Conservation (phyloP, 108 stramenopile genomes). For the Pseudonitzschia multiseries region DNA sequence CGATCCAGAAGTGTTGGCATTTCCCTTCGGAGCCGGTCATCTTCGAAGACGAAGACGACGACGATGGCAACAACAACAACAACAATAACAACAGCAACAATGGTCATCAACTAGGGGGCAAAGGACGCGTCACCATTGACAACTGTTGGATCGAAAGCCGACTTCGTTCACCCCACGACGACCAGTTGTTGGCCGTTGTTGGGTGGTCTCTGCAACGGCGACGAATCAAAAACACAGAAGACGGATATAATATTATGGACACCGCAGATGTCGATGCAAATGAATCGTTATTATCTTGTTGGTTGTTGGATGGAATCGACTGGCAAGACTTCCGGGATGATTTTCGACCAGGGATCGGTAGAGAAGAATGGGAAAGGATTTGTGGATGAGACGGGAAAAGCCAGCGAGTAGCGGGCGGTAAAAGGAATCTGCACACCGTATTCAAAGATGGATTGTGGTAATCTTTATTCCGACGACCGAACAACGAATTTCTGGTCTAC, state of each 20-base stretch:
- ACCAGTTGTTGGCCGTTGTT: conserved; percentile 52
- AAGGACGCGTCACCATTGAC: neutral
- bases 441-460: too few relatives aligned
- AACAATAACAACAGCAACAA: too few relatives aligned
- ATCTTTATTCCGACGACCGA: too few relatives aligned
- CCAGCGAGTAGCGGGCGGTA: too few relatives aligned
- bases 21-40: conserved; percentile 66
- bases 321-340: conserved; percentile 83
- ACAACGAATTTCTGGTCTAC: too few relatives aligned
- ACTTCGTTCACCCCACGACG: conserved; percentile 39
- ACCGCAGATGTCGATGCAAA: neutral
- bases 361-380: conserved; percentile 77
- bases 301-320: conserved; percentile 71
- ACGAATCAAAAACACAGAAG: conserved; percentile 24
- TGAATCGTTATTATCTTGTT: conserved; percentile 23
- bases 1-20: conserved; percentile 10
- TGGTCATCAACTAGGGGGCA: neutral
- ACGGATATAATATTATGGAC: neutral
- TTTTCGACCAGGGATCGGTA: conserved; percentile 74
- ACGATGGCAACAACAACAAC: neutral
- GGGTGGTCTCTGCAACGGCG: conserved; percentile 56
- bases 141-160: conserved; percentile 65
- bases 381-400: too few relatives aligned
- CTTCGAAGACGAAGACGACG: conserved; percentile 55
- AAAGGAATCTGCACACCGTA: too few relatives aligned